Conservation (phyloP, 805 yeast genomes). For the Ogataea polymorpha region DNA sequence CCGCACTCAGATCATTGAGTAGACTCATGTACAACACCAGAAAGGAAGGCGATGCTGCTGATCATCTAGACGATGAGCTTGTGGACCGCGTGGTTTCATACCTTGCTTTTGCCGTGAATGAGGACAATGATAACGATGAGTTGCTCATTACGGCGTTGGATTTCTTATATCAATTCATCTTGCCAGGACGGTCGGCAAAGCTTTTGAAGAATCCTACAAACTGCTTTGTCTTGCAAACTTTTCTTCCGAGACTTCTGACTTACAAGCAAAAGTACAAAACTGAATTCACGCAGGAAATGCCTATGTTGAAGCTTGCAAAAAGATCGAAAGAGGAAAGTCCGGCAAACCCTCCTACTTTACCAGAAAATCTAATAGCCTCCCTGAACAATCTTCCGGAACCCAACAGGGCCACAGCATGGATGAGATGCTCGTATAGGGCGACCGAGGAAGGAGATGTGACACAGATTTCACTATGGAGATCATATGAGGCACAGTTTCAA, state of each 20-base stretch:
- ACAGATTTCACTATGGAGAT: conserved; percentile 93
- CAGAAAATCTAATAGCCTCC: conserved; percentile 48
- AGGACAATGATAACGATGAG: conserved; percentile 55
- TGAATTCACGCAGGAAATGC: conserved; percentile 35
- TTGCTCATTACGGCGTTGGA: conserved; percentile 71
- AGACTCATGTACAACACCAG: conserved; percentile 68
- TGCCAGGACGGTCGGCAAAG: conserved; percentile 56
- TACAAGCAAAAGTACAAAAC: conserved; percentile 42
- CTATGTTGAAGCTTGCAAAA: conserved; percentile 42
- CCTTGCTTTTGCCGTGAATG: conserved; percentile 44
- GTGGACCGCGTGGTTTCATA: conserved; percentile 57
- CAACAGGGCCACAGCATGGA: conserved; percentile 88
- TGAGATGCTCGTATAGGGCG: conserved; percentile 86
- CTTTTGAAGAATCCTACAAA: conserved; percentile 47
- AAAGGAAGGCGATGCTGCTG: conserved; percentile 40
- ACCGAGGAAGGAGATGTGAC: conserved; percentile 79
- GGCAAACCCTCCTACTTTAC: conserved; percentile 49
- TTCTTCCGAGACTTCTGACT: conserved; percentile 60
- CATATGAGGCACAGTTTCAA: conserved; percentile 85
- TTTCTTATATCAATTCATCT: conserved; percentile 74
- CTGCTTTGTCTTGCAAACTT: conserved; percentile 50
- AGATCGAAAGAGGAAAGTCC: conserved; percentile 68
- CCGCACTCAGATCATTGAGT: conserved; percentile 72
- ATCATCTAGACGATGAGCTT: conserved; percentile 42
- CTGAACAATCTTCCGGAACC: conserved; percentile 77